phyloP scores from a whole-genome alignment of 1,139 yeast genomes.

The Pichia kudriavzevii region DNA sequence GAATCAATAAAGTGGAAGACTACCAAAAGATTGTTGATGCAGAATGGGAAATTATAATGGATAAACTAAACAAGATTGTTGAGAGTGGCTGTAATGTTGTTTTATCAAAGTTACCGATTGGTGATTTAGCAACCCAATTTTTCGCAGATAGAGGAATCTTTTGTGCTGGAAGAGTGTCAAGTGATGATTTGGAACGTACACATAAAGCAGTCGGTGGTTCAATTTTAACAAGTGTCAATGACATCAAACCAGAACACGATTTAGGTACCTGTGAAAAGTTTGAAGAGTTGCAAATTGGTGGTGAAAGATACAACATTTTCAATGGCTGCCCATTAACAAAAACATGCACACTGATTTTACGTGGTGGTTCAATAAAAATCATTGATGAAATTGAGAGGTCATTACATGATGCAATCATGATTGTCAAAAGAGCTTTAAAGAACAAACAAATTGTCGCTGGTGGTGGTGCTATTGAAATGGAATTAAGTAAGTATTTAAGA shows the following conservation, averaged over 20 bases:
- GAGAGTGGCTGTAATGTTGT: constrained; percentile 88
- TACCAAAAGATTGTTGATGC: constrained; percentile 97
- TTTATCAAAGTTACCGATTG: constrained; percentile 90
- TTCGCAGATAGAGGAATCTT: constrained; percentile 94
- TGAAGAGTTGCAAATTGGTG: constrained; percentile 93
- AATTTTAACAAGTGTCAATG: constrained; percentile 84
- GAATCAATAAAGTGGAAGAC: constrained; percentile 88
- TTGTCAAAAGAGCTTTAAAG: constrained; percentile 88
- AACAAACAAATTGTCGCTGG: constrained; percentile 91
- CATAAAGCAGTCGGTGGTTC: constrained; percentile 92
- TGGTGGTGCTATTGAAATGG: constrained; percentile 99
- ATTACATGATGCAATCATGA: constrained; percentile 96
- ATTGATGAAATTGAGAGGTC: constrained; percentile 98
- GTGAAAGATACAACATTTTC: constrained; percentile 88
- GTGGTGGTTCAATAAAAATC: constrained; percentile 99
- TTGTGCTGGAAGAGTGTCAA: constrained; percentile 93
- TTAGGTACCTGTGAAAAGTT: constrained; percentile 81
- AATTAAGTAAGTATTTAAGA: constrained; percentile 78
- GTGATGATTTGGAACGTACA: constrained; percentile 88
- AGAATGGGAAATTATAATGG: constrained; percentile 90
- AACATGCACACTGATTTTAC: constrained; percentile 84
- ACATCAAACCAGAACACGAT: constrained; percentile 51
- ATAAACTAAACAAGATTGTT: constrained; percentile 76
- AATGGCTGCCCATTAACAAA: constrained; percentile 88
- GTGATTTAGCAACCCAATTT: constrained; percentile 95